These are phyloP conservation scores for Stropharia rugosoannulata DNA, from an alignment of 768 basidiomycete species.

Conservation along the genomic window DNA sequence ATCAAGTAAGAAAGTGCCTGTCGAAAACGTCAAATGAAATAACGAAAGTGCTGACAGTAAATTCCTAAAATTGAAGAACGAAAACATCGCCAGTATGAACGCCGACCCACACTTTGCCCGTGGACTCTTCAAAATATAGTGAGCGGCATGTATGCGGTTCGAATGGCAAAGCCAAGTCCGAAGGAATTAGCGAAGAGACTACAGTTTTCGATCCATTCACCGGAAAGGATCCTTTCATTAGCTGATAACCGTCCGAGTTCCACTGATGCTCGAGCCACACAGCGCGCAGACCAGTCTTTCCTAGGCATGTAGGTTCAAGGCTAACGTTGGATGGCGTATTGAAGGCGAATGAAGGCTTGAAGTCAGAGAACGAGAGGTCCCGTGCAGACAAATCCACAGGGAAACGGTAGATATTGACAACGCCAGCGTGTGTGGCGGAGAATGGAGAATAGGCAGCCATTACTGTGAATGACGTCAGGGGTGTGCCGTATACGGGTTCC, in stretches of 20 bases:
- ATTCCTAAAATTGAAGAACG: slow-evolving; percentile 37
- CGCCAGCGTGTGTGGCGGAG: slow-evolving; percentile 12
- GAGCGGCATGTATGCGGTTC: slow-evolving; percentile 42
- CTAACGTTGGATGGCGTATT: slow-evolving; percentile 14
- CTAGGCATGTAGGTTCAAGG: slow-evolving; percentile 34
- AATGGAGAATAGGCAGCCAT: slow-evolving; percentile 15
- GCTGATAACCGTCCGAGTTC: slow-evolving; percentile 44
- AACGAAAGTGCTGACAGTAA: not conserved
- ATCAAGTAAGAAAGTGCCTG: too few relatives aligned
- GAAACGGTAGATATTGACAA: slow-evolving; percentile 16
- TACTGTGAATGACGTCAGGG: slow-evolving; percentile 13
- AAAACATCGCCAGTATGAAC: slow-evolving; percentile 55
- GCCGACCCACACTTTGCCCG: slow-evolving; percentile 49
- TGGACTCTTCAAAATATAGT: slow-evolving; percentile 55
- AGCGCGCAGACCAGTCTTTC: slow-evolving; percentile 43
- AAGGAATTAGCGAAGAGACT: slow-evolving; percentile 41
- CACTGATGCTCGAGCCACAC: slow-evolving; percentile 54
- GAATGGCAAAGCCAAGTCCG: slow-evolving; percentile 51
- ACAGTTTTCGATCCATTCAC: slow-evolving; percentile 12
- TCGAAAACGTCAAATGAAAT: too few relatives aligned
- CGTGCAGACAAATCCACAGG: slow-evolving; percentile 14
- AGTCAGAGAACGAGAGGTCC: slow-evolving; percentile 3
- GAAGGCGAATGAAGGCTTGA: not conserved
- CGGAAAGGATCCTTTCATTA: slow-evolving; percentile 53
- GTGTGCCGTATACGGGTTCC: slow-evolving; percentile 16